Evolutionary conservation across 1,284 basidiomycete species (phyloP).

Genomic region (Apiotrichum sp.): DNA sequence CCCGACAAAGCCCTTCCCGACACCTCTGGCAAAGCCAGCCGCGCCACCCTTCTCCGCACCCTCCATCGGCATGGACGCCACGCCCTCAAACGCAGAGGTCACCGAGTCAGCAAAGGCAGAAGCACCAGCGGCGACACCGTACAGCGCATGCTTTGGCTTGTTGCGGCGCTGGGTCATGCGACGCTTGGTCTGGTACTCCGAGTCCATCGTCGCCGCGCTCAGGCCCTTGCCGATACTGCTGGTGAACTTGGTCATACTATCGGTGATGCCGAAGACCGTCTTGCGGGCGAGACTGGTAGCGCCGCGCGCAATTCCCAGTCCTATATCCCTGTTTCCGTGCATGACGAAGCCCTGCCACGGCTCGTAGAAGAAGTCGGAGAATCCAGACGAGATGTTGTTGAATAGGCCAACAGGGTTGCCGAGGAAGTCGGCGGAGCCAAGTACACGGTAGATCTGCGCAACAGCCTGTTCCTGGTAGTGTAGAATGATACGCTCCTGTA

Average conservation of each 20-base stretch:
- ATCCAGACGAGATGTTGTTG: conserved; percentile 98
- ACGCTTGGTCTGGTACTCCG: conserved; percentile 86
- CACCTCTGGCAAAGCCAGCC: conserved; percentile 93
- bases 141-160: conserved; percentile 93
- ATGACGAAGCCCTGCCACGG: conserved; percentile 96
- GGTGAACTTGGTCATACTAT: conserved; percentile 95
- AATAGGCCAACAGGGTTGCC: conserved; percentile 85
- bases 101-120: conserved; percentile 91
- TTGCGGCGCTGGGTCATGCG: conserved; percentile 86
- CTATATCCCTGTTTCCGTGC: conserved; percentile 93
- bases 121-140: conserved; percentile 89
- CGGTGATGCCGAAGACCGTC: conserved; percentile 92
- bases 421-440: conserved; percentile 91
- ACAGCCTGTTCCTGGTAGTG: conserved; percentile 94
- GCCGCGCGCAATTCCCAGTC: conserved; percentile 93
- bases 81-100: conserved; percentile 91
- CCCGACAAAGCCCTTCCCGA: conserved; percentile 95
- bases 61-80: conserved; percentile 93
- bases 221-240: conserved; percentile 95
- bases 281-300: conserved; percentile 99
- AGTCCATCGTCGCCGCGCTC: conserved; percentile 92
- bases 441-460: conserved; percentile 88
- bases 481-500: conserved; percentile 77
- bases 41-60: conserved; percentile 94
- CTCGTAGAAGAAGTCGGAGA: conserved; percentile 98